Base-by-base conservation (phyloP, 306 rosid genomes). In the Hippophae gyantsensis region DNA sequence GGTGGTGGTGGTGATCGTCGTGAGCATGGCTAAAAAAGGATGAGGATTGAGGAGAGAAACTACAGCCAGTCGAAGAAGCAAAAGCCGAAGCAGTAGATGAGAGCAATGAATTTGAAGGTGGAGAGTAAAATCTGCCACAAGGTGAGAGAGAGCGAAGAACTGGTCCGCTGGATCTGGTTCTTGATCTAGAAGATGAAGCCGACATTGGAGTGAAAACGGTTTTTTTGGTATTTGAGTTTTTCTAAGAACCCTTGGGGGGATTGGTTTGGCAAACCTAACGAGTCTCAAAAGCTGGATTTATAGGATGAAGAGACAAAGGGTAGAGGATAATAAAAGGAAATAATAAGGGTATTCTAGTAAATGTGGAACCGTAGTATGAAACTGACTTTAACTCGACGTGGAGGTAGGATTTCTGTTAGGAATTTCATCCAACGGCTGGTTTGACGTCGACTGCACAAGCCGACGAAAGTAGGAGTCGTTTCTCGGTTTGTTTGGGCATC, bases 221-320 rank as follows among this genome's bases (percentile, higher is more conserved):
- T 10, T 43, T 6, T 26, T 42, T 12, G 7, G 26, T 6, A 13
- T 12, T 42, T 7, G 9, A 7, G 41, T 45, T 46, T 64, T 72
- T 74, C 10, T 0, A 41, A 23, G 68, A 73, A 66, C 70, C 99
- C 89, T 52, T 66, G 65, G 79, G 85, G 90, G 76, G 57, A 52
- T 79, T 69, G 86, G 71, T 93, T 93, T 82, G 94, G 95, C 99
- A 93, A 93, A 89, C 97, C 95, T 72, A 68, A 55, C 69, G 94
- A 73, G 84, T 86, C 84, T 89, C 85, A 48, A 81, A 64, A 76
- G 89, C 75, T 18, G 66, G 0, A 75, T 89, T 73, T 77, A 89
- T 86, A 88, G 96, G 14, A 61, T 11, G 0, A 27, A 10, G 43
- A 1, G 7, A 3, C 6, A 1, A 7, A 65, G 84, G 77, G 69